Evolutionary conservation across 2,329 filamentous ascomycete species (phyloP), one percentile per base, ranked within the genome.

Genomic region (Huntiella omanensis): DNA sequence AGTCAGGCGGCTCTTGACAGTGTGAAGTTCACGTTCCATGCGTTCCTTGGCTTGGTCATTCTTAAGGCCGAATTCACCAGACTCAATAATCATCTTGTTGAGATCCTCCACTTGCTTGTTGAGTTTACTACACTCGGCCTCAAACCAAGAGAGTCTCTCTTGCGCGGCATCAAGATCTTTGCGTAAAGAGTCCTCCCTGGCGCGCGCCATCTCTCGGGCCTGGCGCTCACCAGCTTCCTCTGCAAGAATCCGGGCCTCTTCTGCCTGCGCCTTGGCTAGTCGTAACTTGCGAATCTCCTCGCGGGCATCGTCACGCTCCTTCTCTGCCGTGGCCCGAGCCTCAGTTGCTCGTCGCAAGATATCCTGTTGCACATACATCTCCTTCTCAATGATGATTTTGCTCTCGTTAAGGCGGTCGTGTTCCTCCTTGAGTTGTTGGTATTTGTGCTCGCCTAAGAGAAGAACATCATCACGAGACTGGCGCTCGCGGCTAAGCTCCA

Each of bases 341-440:
- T 94, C 86, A 53, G 81, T 84, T 8, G 86, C 83, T 46, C 88
- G 77, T 34, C 91, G 77, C 40, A 95, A 72, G 8, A 83, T 82
- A 57, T 98, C 88, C 60, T 95, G 87, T 57, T 96, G 88, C 4
- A 83, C 80, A 58, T 96, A 96, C 59, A 98, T 79, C 61, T 96
- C 88, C 60, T 95, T 96, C 61, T 98, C 88, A 52, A 98, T 94
- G 40, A 79, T 93, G 55, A 95, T 94, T 62, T 98, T 98, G 22
- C 85, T 80, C 52, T 95, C 86, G 55, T 94, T 94, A 33, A 96
- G 69, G 33, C 76, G 74, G 43, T 92, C 80, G 54, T 78, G 93
- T 53, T 96, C 86, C 19, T 87, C 78, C 58, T 87, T 80, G 50
- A 98, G 68, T 43, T 80, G 75, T 39, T 82, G 70, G 55, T 80